Percentiles rank a stretch among this genome's conserved stretches.
phyloP scores from a whole-genome alignment of 108 stramenopile genomes.

The Fistulifera solaris region DNA sequence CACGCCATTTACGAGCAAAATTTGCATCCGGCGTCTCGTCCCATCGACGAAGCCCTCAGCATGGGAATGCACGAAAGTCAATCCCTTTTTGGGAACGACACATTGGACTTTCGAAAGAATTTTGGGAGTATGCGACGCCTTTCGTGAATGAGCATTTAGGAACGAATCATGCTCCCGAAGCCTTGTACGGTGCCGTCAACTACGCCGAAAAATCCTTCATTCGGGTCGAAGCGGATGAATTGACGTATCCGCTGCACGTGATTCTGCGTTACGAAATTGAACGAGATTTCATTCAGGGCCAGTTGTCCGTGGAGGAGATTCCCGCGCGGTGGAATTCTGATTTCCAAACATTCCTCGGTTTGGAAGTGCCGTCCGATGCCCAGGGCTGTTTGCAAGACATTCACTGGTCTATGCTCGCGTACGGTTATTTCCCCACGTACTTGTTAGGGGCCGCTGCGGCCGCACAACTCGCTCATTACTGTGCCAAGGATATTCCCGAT shows the following conservation, averaged over 20 bases:
- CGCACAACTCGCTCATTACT: slow-evolving; percentile 72
- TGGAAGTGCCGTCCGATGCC: slow-evolving; percentile 75
- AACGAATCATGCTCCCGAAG: slow-evolving; percentile 36
- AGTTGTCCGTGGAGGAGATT: slow-evolving; percentile 55
- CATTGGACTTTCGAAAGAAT: slow-evolving; percentile 55
- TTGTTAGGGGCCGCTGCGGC: slow-evolving; percentile 82
- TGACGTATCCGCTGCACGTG: slow-evolving; percentile 88
- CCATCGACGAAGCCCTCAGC: slow-evolving; percentile 47
- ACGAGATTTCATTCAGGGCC: slow-evolving; percentile 66
- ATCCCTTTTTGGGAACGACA: slow-evolving; percentile 89
- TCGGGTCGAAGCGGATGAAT: slow-evolving; percentile 89
- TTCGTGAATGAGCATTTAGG: slow-evolving; percentile 29
- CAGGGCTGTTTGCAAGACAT: slow-evolving; percentile 83
- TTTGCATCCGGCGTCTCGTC: slow-evolving; percentile 12
- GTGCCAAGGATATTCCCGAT: slow-evolving; percentile 50
- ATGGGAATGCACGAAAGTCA: slow-evolving; percentile 92
- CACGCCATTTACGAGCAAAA: slow-evolving; percentile 92
- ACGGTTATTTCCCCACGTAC: slow-evolving; percentile 93
- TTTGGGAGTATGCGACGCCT: slow-evolving; percentile 62
- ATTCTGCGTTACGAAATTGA: slow-evolving; percentile 85
- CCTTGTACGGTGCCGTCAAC: slow-evolving; percentile 78
- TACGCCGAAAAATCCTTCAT: slow-evolving; percentile 45
- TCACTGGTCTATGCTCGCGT: slow-evolving; percentile 68
- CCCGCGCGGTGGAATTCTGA: slow-evolving; percentile 66
- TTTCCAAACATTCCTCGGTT: slow-evolving; percentile 64